Evolutionary conservation across 2,329 filamentous ascomycete genomes (phyloP).

Genomic region (Lachnellula hyalina): DNA sequence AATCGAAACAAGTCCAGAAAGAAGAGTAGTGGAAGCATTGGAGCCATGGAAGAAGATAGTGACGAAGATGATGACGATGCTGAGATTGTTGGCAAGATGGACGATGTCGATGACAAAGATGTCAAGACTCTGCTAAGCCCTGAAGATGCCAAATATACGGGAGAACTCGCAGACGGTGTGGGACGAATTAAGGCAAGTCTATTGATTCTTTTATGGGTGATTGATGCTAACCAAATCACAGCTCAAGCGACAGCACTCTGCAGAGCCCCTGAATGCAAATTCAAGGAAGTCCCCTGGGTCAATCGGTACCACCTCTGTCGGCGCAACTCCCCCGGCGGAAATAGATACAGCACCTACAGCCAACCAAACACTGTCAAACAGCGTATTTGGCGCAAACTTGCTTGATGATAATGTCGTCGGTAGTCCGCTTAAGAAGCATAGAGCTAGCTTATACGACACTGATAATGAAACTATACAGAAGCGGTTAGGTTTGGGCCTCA

Average conservation of each 20-base stretch:
- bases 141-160: constrained; percentile 67
- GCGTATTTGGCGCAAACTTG: constrained; percentile 39
- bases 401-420: constrained; percentile 49
- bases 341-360: constrained; percentile 31
- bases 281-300: constrained; percentile 43
- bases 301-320: constrained; percentile 37
- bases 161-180: constrained; percentile 74
- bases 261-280: constrained; percentile 54
- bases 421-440: constrained; percentile 71
- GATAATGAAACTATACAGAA: constrained; percentile 35
- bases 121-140: constrained; percentile 54
- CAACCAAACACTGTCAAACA: constrained; percentile 26
- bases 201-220: background rate
- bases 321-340: constrained; percentile 39
- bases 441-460: constrained; percentile 53
- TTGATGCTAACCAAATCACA: constrained; percentile 36
- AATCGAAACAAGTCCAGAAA: constrained; percentile 56
- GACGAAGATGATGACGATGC: constrained; percentile 70
- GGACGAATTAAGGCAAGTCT: constrained; percentile 69
- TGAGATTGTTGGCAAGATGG: constrained; percentile 58
- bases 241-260: constrained; percentile 78
- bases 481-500: constrained; percentile 23
- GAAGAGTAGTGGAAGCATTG: constrained; percentile 55
- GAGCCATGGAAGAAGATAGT: constrained; percentile 64
- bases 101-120: constrained; percentile 59